Base-by-base conservation (phyloP, 345 rosid species). In the Luvunga scandens region DNA sequence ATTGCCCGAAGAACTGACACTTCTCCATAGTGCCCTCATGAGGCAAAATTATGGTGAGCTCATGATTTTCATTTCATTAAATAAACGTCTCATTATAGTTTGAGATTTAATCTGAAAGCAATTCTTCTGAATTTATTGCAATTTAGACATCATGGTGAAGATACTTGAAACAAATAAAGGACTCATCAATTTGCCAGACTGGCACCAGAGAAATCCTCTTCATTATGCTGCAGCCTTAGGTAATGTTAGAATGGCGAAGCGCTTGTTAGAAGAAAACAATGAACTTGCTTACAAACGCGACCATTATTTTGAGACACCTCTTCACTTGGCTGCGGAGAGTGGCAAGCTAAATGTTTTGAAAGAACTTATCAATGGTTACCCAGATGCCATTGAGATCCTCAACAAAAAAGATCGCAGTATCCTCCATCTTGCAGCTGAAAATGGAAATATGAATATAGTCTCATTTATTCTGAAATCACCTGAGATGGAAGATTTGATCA, bases 1-100 rank as follows among this genome's bases (percentile, higher is more conserved):
- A 36, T 28, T 30, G 16, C 27, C 53, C 7, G 59, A 30, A 7
- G 16, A 3, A 9, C 28, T 53, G 36, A 59, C 50, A 1, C 53
- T 72, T 72, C 75, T 72, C 2, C 65, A 57, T 4, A 33, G 62
- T 19, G 75, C 63, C 21, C 25, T 71, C 62, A 71, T 71, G 31
- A 39, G 27, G 6, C 72, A 69, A 69, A 12, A 69, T 69, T 69
- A 69, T 25, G 72, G 72, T 69, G 31, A 39, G 72, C 42, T 22
- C 19, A 2, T 12, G 18, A 45, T 45, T 45, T 45, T 27, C 38
- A 63, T 27, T 63, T 63, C 36, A 27, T 16, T 16, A 30, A 27
- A 63, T 2, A 63, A 9, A 53, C 18, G 67, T 63, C 31, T 30
- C 3, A 30, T 3, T 12, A 27, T 63, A 63, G 30, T 13, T 63